Evolutionary conservation across 768 basidiomycete species (phyloP), one percentile per base, ranked within the genome.

Genomic region (Lentinula raphanica): DNA sequence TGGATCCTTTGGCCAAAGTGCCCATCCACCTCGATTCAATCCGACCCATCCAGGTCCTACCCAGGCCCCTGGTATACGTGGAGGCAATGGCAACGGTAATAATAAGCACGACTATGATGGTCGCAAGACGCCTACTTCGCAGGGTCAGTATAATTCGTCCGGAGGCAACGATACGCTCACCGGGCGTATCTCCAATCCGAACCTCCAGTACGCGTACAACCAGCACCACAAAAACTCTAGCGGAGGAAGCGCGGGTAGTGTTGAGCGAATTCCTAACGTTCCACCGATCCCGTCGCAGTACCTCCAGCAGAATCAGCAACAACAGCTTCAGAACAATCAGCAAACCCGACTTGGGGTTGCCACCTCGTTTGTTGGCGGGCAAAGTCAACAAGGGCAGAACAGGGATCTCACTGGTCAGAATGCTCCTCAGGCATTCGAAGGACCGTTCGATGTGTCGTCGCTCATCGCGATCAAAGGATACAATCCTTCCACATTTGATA

Each of bases 401-500:
- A 53, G 51, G 36, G 51, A 53, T 39, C 51, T 36, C 0, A 65
- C 65, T 55, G 68, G 61, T 2, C 81, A 81, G 64, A 71, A 72
- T 11, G 69, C 74, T 29, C 67, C 74, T 3, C 70, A 76, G 58
- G 42, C 21, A 19, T 54, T 45, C n/a, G 79, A 71, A 54, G 82
- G 89, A 5, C 90, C 92, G 1, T 81, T 94, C 62, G 94, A 96
- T 68, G 85, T 96, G 23, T 90, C 89, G 17, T 79, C 86, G n/a
- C 76, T 97, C 58, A 86, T 94, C 63, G 84, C 89, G 3, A 79
- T 81, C 40, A 96, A 96, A 72, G 94, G 94, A 17, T 97, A 97
- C 69, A 97, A 97, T 63, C 94, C 94, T 11, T 72, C 81, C 15
- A 83, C 80, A 54, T 96, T 97, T 65, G 93, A 97, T 65, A 83